Conservation (phyloP, 331 rosid genomes). For the Pyracantha coccinea region DNA sequence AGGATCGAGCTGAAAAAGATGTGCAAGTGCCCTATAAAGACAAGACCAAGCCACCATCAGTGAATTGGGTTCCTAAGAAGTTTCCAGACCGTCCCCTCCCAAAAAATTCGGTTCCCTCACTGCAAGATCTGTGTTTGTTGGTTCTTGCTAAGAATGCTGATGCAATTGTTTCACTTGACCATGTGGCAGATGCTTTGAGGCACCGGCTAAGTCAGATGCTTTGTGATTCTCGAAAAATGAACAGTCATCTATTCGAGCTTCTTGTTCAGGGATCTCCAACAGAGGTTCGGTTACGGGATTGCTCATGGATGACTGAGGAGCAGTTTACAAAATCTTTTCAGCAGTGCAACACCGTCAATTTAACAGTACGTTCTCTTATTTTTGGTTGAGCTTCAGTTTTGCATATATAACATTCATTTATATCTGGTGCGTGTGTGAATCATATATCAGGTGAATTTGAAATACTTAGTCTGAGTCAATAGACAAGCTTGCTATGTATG, state of each 20-base stretch:
- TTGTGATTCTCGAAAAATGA: slow-evolving; percentile 66
- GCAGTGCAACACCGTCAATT: slow-evolving; percentile 33
- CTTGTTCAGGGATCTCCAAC: slow-evolving; percentile 58
- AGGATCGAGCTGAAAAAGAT: slow-evolving; percentile 23
- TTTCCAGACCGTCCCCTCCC: neutral
- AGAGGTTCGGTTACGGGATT: slow-evolving; percentile 59
- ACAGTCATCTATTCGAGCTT: slow-evolving; percentile 32
- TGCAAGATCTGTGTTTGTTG: slow-evolving; percentile 42
- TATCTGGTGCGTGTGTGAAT: neutral
- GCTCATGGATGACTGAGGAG: slow-evolving; percentile 82
- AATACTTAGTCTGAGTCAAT: neutral
- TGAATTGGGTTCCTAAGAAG: slow-evolving; percentile 39
- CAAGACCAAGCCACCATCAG: slow-evolving; percentile 2
- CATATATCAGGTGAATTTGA: neutral
- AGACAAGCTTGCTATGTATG: neutral
- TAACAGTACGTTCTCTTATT: slow-evolving; percentile 34
- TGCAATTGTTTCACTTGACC: slow-evolving; percentile 58
- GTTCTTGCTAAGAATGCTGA: slow-evolving; percentile 51
- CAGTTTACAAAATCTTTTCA: slow-evolving; percentile 40
- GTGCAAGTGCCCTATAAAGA: neutral
- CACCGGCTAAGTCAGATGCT: slow-evolving; percentile 49
- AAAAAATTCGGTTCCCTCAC: slow-evolving; percentile 38
- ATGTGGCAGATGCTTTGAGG: slow-evolving; percentile 50
- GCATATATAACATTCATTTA: neutral
- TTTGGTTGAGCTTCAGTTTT: neutral